Percentiles rank a stretch among this genome's conserved stretches.
Evolutionary conservation across 768 basidiomycete genomes (phyloP).

Genomic region (Goffeauzyma gilvescens): DNA sequence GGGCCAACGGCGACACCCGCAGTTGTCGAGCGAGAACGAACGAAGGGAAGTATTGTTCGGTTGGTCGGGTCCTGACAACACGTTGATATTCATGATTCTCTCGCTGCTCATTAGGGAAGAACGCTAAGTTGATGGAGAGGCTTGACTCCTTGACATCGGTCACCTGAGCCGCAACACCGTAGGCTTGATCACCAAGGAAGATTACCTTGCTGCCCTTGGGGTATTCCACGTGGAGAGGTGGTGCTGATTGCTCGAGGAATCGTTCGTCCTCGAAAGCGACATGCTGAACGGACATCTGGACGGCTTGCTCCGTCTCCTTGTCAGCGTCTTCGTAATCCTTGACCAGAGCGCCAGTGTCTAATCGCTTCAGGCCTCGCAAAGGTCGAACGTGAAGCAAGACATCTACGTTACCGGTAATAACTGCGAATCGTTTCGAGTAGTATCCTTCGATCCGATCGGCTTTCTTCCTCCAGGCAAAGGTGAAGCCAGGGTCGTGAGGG

Average conservation of each 20-base stretch:
- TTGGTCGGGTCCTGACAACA: conserved; percentile 40
- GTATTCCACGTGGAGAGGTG: conserved; percentile 70
- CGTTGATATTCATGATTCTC: conserved; percentile 63
- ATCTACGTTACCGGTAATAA: conserved; percentile 62
- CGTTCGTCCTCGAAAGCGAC: conserved; percentile 75
- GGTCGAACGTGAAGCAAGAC: conserved; percentile 73
- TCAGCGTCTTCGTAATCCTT: conserved; percentile 79
- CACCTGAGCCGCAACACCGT: conserved; percentile 88
- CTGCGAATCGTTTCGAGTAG: conserved; percentile 78
- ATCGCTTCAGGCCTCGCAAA: conserved; percentile 79
- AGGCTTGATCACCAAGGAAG: conserved; percentile 85
- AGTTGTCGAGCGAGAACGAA: conserved; percentile 58
- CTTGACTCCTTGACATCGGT: conserved; percentile 47
- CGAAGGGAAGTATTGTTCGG: conserved; percentile 53
- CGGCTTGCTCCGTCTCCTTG: conserved; percentile 66
- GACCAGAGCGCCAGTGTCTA: conserved; percentile 74
- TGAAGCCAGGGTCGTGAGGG: conserved; percentile 51
- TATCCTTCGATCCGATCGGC: conserved; percentile 60
- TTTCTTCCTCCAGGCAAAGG: conserved; percentile 60
- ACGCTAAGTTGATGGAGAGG: conserved; percentile 75
- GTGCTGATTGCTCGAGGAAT: conserved; percentile 51
- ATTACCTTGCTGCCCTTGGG: conserved; percentile 79
- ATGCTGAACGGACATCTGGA: conserved; percentile 64
- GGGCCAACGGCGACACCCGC: conserved; percentile 52
- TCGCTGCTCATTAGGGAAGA: conserved; percentile 62